Conservation (phyloP, 208 protist genomes). For the Acanthamoeba royreba region DNA sequence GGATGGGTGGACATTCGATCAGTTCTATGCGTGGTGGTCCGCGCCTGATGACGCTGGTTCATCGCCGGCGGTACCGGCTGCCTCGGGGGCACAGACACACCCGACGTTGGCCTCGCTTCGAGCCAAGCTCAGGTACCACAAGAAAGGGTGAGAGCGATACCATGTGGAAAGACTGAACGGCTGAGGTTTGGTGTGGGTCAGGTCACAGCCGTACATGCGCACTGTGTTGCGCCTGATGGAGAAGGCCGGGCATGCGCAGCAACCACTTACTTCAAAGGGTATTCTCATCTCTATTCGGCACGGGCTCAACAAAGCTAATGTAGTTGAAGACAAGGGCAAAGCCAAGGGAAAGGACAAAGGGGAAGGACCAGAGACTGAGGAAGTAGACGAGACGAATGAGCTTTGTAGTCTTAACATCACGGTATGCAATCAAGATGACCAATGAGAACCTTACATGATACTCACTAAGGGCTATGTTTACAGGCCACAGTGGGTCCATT, state of each 20-base stretch:
- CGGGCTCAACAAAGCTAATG: neutral
- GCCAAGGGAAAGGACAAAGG: neutral
- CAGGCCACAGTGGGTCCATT: neutral
- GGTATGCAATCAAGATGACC: neutral
- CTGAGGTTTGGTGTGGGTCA: neutral
- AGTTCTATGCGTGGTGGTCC: neutral
- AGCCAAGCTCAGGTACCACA: neutral
- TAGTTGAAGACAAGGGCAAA: neutral
- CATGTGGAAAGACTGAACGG: neutral
- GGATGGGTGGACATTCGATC: neutral
- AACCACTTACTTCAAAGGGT: neutral
- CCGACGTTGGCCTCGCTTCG: neutral
- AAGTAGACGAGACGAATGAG: neutral
- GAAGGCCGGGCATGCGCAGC: neutral
- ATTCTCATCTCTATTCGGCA: neutral
- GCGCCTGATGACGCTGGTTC: neutral
- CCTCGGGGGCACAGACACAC: neutral
- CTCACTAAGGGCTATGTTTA: neutral
- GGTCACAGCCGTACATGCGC: neutral
- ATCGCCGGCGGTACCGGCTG: neutral
- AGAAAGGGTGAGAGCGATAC: neutral
- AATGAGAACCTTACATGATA: neutral
- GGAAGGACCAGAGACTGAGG: neutral
- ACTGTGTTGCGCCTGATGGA: neutral
- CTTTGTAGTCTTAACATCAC: neutral